Base-by-base conservation (phyloP, 2,329 filamentous ascomycete genomes). In the Lasiodiplodia citricola region DNA sequence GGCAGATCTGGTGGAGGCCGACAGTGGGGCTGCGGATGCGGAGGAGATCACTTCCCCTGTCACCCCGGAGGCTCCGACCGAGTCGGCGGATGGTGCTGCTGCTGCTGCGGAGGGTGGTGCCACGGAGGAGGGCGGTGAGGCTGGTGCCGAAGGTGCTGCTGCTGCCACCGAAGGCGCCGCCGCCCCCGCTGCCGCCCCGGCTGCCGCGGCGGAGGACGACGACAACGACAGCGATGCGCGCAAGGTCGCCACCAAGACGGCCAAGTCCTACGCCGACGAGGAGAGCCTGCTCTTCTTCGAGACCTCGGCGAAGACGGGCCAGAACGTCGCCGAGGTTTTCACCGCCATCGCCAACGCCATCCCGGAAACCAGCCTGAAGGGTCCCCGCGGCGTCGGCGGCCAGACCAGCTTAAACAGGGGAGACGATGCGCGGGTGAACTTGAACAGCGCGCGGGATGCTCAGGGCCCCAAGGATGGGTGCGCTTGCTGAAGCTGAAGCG, bases 281-380 rank as follows among this genome's bases (percentile, higher is more conserved):
- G 96, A 99, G 82, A 89, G 91, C 67, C 84, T 99, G 73, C 81
- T 99, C 72, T 99, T 99, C 84, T 98, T 97, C 80, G 96, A 99
- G 86, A 99, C 96, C 18, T 97, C 93, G 79, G 96, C 96, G 58
- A 99, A 99, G 89, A 96, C 93, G 4, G 96, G 96, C 31, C 88
- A 92, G 78, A 97, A 97, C 80, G 96, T 99, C 50, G 90, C 91
- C 66, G 95, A 97, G 75, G 96, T 99, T 38, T 99, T 99, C 79
- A 97, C 94, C 56, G 96, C 96, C 38, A 99, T 99, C 78, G 96
- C 96, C 70, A 98, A 98, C 78, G 94, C 94, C 51, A 99, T 99
- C 75, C 96, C 96, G 1, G 96, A 99, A 85, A 97, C 94, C 65
- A 97, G 93, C 71, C 84, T 98, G 79, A 98, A 98, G 88, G 94